Evolutionary conservation across 192 early-diverging fungal genomes (phyloP), one percentile per base, ranked within the genome.

Genomic region (Backusella psychrophila): DNA sequence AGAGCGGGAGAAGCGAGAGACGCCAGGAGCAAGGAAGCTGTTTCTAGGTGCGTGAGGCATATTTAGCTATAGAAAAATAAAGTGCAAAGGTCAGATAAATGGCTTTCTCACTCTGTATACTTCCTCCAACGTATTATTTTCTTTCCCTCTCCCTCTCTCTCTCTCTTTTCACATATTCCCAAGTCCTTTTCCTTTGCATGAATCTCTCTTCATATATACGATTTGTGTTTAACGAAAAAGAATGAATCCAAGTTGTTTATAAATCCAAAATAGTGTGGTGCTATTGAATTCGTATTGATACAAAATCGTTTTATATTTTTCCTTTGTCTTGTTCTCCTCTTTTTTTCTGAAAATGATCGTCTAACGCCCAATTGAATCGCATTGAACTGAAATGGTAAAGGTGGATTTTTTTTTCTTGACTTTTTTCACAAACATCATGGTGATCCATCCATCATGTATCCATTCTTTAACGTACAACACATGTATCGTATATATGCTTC

Each of bases 1-100:
- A 36, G 94, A 93, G 82, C 96, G 95, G 80, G 93, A 93, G 83
- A 91, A 91, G 76, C 93, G 92, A 80, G 91, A 84, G 71, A 97
- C 89, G 76, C 96, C 96, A 72, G 93, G 92, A 82, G 89, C 91
- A 87, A 97, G 86, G 83, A 92, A 88, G 78, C 89, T 87, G 87
- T 95, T 97, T 81, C 91, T 89, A 78, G 92, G 87, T 85, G 90
- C 75, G 80, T 86, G 87, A 56, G 83, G 82, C 89, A 91, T 92
- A 29, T 78, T 75, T 84, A 84, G 69, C 73, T 80, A 29, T 46
- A 69, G 19, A 36, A 36, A 9, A 53, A 34, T 35, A 66, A 63
- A 23, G 0, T 7, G 38, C 11, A 53, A 21, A 14, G 26, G 23
- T 63, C 56, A 63, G 56, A 12, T 0, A 7, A 49, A n/a, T 0